A percentile compares a stretch with the other conserved stretches of the same genome.
Evolutionary conservation across 108 stramenopile species (phyloP).

Genomic region (Phaeodactylum tricornutum): DNA sequence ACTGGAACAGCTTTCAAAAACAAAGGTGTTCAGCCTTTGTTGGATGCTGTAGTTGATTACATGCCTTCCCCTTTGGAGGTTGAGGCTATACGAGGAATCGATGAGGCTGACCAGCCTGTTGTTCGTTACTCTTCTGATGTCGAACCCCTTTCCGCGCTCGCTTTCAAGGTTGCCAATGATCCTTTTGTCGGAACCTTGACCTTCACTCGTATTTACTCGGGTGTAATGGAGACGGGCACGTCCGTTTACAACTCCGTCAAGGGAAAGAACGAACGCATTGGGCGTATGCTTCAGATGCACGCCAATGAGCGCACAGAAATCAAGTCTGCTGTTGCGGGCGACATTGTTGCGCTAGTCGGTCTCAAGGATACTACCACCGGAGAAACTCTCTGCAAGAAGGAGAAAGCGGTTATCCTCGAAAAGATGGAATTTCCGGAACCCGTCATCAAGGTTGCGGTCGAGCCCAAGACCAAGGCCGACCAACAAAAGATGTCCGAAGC

Average conservation of each 20-base stretch:
- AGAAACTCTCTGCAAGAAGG: conserved; percentile 89
- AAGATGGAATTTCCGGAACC: conserved; percentile 99
- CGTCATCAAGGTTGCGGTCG: conserved; percentile 97
- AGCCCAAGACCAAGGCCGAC: conserved; percentile 89
- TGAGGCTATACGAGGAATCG: conserved; percentile 84
- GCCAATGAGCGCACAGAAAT: conserved; percentile 94
- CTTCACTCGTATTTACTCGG: conserved; percentile 96
- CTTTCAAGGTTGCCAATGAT: conserved; percentile 98
- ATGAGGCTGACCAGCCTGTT: conserved; percentile 57
- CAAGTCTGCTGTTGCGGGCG: conserved; percentile 89
- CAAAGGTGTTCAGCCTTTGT: conserved; percentile 95
- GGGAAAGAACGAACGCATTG: conserved; percentile 95
- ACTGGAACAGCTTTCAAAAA: conserved; percentile 98
- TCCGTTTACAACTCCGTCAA: conserved; percentile 95
- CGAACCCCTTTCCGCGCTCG: conserved; percentile 86
- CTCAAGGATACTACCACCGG: conserved; percentile 96
- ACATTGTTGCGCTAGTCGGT: conserved; percentile 93
- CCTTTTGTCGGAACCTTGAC: conserved; percentile 90
- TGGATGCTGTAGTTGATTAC: conserved; percentile 96
- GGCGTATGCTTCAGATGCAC: conserved; percentile 96
- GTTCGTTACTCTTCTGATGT: conserved; percentile 75
- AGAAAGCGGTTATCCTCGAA: conserved; percentile 76
- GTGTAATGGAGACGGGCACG: conserved; percentile 83
- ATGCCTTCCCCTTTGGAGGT: conserved; percentile 97
- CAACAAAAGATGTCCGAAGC: conserved; percentile 95